These are phyloP conservation scores for Cladochytrium tenue DNA, from an alignment of 371 early-diverging fungal species.

Conservation along the genomic window DNA sequence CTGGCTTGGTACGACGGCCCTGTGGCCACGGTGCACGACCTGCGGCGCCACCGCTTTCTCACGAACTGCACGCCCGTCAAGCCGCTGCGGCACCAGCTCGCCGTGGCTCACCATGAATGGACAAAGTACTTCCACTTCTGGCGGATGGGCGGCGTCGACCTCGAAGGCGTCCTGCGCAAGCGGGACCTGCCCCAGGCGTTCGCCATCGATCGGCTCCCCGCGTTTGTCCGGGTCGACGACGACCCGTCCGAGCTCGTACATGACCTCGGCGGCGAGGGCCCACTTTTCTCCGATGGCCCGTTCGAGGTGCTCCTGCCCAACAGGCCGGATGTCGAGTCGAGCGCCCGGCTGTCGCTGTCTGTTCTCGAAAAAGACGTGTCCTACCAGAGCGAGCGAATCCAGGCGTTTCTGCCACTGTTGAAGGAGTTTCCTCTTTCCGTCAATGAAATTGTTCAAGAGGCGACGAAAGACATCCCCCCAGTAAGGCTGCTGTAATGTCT, in stretches of 20 bases:
- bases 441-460: slow-evolving; percentile 68
- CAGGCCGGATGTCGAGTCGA: background rate
- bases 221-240: background rate
- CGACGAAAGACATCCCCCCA: slow-evolving; percentile 75
- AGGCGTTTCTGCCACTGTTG: slow-evolving; percentile 21
- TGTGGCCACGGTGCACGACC: background rate
- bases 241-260: background rate
- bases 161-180: background rate
- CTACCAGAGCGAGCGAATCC: background rate
- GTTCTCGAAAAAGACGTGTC: background rate
- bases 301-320: background rate
- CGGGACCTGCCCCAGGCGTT: background rate
- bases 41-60: background rate
- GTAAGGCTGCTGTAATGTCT: slow-evolving; percentile 8
- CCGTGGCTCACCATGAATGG: background rate
- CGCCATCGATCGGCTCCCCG: background rate
- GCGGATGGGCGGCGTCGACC: background rate
- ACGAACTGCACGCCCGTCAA: background rate
- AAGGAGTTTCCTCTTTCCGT: slow-evolving; percentile 69
- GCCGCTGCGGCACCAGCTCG: background rate
- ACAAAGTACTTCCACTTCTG: background rate
- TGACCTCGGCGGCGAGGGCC: background rate
- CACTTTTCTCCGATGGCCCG: background rate
- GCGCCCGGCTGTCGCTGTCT: background rate
- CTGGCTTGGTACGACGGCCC: background rate